A percentile compares a stretch with the other conserved stretches of the same genome.
Conservation (phyloP, 192 early-diverging fungal species). For the Podila horticola region DNA sequence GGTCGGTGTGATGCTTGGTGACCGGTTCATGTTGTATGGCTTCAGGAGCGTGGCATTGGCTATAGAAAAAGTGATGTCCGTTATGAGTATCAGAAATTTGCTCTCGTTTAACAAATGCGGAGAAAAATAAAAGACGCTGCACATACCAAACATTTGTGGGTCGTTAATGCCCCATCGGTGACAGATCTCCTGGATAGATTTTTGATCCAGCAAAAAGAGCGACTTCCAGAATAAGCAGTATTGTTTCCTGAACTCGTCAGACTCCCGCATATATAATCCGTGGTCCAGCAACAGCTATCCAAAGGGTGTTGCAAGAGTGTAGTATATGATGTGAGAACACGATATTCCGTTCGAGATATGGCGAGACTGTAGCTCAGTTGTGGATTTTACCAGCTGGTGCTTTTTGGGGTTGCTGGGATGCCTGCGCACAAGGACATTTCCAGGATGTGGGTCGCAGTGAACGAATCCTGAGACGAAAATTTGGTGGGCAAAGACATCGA, state of each 20-base stretch:
- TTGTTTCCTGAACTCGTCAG: constrained; percentile 72
- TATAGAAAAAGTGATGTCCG: background rate
- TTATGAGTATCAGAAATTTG: no score
- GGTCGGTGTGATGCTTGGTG: constrained; percentile 54
- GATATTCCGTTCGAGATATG: no score
- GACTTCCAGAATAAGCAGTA: constrained; percentile 91
- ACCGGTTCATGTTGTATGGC: constrained; percentile 68
- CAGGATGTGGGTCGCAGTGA: constrained; percentile 90
- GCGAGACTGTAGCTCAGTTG: no score
- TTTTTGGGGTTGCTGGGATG: constrained; percentile 63
- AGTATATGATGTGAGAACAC: background rate
- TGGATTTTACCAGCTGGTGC: constrained; percentile 57
- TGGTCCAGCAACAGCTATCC: constrained; percentile 87
- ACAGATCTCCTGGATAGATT: constrained; percentile 71
- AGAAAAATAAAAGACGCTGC: background rate
- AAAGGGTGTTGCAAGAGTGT: background rate
- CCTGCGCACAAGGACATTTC: constrained; percentile 82
- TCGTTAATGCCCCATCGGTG: constrained; percentile 77
- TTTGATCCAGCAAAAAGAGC: constrained; percentile 78
- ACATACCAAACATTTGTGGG: constrained; percentile 70
- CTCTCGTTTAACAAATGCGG: no score
- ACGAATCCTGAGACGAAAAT: constrained; percentile 90
- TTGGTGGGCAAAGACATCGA: constrained; percentile 86
- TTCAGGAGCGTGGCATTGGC: constrained; percentile 69
- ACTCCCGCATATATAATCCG: constrained; percentile 88